A percentile compares a stretch with the other conserved stretches of the same genome.
These are phyloP conservation scores for Primulina huaijiensis DNA, from an alignment of 257 asterid species.

Conservation along the genomic window DNA sequence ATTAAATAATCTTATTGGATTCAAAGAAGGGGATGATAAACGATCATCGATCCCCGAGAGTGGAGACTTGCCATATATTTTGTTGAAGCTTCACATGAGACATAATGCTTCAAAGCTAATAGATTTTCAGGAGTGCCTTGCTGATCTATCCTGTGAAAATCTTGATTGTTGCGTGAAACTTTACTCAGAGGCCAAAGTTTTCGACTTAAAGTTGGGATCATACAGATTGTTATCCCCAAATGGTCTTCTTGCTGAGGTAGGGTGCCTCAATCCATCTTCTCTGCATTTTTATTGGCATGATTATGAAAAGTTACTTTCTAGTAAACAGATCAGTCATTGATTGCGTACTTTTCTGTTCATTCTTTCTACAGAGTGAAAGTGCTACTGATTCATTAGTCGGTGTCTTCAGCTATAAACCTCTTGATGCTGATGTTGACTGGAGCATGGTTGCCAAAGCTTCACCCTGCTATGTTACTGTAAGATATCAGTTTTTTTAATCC, in stretches of 20 bases:
- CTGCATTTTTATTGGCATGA: slow-evolving; percentile 12
- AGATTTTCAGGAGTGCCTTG: slow-evolving; percentile 67
- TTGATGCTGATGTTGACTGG: slow-evolving; percentile 84
- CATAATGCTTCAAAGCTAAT: slow-evolving; percentile 92
- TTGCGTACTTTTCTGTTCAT: slow-evolving; percentile 13
- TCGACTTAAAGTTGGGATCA: slow-evolving; percentile 84
- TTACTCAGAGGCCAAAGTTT: slow-evolving; percentile 68
- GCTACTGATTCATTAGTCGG: slow-evolving; percentile 74
- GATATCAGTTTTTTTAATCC: slow-evolving; percentile 31
- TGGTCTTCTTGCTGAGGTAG: slow-evolving; percentile 94
- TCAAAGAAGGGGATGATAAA: slow-evolving; percentile 72
- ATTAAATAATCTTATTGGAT: slow-evolving; percentile 82
- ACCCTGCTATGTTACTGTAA: slow-evolving; percentile 92
- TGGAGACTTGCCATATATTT: slow-evolving; percentile 54
- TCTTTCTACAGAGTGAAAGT: slow-evolving; percentile 77
- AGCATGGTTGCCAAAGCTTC: slow-evolving; percentile 92
- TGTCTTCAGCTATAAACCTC: slow-evolving; percentile 86
- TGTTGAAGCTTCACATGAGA: slow-evolving; percentile 85
- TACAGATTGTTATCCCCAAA: slow-evolving; percentile 81
- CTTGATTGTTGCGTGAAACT: slow-evolving; percentile 74
- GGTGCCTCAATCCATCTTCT: slow-evolving; percentile 8
- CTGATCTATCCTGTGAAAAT: slow-evolving; percentile 90
- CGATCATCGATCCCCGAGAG: slow-evolving; percentile 40
- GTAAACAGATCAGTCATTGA: slow-evolving; percentile 7
- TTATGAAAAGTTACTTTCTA: slow-evolving; percentile 13